Evolutionary conservation across 2,329 filamentous ascomycete species (phyloP).

Genomic region (Aspergillus latus): DNA sequence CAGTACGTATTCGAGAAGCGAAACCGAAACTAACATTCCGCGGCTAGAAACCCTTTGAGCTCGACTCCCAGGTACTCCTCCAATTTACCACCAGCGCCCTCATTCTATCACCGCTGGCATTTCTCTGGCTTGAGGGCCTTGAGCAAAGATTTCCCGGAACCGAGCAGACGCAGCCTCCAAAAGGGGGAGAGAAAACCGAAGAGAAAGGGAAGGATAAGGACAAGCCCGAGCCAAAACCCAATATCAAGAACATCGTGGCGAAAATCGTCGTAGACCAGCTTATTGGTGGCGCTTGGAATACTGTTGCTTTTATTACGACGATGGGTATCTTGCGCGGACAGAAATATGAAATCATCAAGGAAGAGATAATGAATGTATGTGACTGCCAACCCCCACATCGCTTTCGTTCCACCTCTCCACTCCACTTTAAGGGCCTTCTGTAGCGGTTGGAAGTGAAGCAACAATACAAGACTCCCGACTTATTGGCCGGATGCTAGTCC

Average conservation of each 20-base stretch:
- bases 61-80: constrained; percentile 52
- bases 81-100: constrained; percentile 57
- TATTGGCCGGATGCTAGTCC: not conserved
- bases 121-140: constrained; percentile 58
- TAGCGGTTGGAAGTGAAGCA: not conserved
- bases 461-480: not conserved
- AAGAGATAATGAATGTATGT: constrained; percentile 36
- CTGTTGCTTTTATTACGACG: constrained; percentile 55
- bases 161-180: not conserved
- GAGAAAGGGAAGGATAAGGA: constrained; percentile 7
- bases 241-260: constrained; percentile 40
- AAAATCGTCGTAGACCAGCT: constrained; percentile 62
- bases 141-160: constrained; percentile 55
- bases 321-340: constrained; percentile 52
- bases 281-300: constrained; percentile 57
- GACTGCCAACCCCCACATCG: not conserved
- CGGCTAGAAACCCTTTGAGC: constrained; percentile 41
- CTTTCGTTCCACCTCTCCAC: not conserved
- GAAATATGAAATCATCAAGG: constrained; percentile 31
- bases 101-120: constrained; percentile 58
- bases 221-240: constrained; percentile 22
- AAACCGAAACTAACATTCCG: no score
- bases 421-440: not conserved
- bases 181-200: not conserved
- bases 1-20: no score